phyloP scores from a whole-genome alignment of 176 grass and related monocot species.

The Miscanthus lutarioriparius region DNA sequence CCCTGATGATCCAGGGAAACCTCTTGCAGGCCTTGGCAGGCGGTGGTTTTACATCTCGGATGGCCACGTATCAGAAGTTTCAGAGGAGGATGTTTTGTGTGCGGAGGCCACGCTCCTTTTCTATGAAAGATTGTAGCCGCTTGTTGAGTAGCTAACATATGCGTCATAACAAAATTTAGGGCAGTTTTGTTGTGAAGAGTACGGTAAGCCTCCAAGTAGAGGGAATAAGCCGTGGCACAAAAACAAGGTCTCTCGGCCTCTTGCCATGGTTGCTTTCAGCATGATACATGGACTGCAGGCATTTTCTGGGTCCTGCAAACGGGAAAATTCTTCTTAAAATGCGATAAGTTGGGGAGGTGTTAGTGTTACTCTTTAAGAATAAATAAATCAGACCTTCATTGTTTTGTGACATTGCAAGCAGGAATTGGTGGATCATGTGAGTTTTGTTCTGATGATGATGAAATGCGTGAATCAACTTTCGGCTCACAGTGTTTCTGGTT shows the following conservation, averaged over 20 bases:
- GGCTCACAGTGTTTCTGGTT: background rate
- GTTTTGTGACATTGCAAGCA: background rate
- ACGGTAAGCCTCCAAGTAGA: background rate
- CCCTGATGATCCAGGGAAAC: conserved; percentile 25
- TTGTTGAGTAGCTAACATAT: conserved; percentile 14
- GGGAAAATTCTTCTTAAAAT: too few relatives aligned
- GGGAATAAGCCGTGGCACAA: background rate
- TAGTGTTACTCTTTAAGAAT: too few relatives aligned
- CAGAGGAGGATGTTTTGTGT: conserved; percentile 63
- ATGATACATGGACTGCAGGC: background rate
- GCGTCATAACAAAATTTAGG: background rate
- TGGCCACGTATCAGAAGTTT: conserved; percentile 54
- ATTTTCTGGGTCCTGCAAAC: background rate
- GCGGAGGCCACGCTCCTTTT: conserved; percentile 86
- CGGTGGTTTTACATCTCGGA: conserved; percentile 89
- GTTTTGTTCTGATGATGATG: background rate
- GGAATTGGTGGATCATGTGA: background rate
- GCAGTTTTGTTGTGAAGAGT: background rate
- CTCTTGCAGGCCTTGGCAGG: conserved; percentile 16
- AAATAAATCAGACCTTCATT: background rate
- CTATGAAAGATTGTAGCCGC: conserved; percentile 65
- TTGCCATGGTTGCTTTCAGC: background rate
- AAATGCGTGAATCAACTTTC: background rate
- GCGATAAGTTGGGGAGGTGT: too few relatives aligned
- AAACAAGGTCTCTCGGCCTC: background rate